Evolutionary conservation across 2,329 filamentous ascomycete species (phyloP).

Genomic region (Cladophialophora chaetospira): DNA sequence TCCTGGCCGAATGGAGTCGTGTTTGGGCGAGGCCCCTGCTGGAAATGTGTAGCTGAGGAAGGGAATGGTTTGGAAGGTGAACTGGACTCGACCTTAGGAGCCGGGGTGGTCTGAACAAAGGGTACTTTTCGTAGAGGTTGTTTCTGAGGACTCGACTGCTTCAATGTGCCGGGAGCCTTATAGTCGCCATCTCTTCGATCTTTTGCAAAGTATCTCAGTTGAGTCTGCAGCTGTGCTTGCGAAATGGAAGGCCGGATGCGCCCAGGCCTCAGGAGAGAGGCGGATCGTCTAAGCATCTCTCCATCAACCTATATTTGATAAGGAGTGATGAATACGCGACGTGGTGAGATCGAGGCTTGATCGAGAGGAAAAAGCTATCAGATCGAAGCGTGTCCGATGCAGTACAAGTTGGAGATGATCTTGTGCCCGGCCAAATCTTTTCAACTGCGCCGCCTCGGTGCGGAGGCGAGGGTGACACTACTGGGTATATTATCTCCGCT

Average conservation of each 20-base stretch:
- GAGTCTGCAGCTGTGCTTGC: slow-evolving; percentile 39
- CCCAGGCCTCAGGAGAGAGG: slow-evolving; percentile 47
- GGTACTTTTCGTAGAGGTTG: slow-evolving; percentile 23
- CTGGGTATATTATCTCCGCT: neutral
- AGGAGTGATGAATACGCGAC: neutral
- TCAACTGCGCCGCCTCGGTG: too few species aligned
- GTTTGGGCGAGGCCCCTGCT: slow-evolving; percentile 1
- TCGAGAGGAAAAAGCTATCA: too few species aligned
- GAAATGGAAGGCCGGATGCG: slow-evolving; percentile 36
- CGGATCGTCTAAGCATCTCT: slow-evolving; percentile 49
- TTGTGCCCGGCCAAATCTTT: neutral
- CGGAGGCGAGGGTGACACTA: too few species aligned
- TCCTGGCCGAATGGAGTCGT: slow-evolving; percentile 19
- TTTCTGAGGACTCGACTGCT: slow-evolving; percentile 9
- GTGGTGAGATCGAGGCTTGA: neutral
- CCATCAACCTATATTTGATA: slow-evolving; percentile 20
- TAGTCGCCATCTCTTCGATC: slow-evolving; percentile 35
- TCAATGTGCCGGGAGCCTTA: slow-evolving; percentile 24
- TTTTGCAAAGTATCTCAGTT: slow-evolving; percentile 42
- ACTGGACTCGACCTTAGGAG: slow-evolving; percentile 5
- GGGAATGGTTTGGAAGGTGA: neutral
- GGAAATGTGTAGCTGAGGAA: neutral
- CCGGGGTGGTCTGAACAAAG: slow-evolving; percentile 6
- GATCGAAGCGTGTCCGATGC: too few species aligned
- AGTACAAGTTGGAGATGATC: too few species aligned